Evolutionary conservation across 2,329 filamentous ascomycete genomes (phyloP), one percentile per base, ranked within the genome.

Genomic region (Fusarium nurragi): DNA sequence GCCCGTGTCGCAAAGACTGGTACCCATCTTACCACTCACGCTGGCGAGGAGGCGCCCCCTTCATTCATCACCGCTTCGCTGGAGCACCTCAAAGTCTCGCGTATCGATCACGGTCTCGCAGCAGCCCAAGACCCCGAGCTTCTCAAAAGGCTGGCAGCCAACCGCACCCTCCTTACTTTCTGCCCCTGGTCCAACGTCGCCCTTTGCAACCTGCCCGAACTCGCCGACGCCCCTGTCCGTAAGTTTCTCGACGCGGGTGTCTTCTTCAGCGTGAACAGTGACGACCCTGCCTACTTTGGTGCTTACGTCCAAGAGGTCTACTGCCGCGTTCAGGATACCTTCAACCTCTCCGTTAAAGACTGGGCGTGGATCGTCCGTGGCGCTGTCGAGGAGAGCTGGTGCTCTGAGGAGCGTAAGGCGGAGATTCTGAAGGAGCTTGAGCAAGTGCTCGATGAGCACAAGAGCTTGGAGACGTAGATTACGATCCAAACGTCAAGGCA

Each of bases 241-340:
- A 79, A 77, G 49, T 89, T 91, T 67, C 75, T 92, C 19, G 84
- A 90, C 37, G 79, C 79, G 7, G 86, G 88, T 1, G 86, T 92
- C 36, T 82, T 79, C 60, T 92, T 92, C 75, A 90, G 86, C 54
- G 86, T 93, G 74, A 92, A 92, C 76, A 90, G 87, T 66, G 90
- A 92, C 71, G 89, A 92, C 72, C 89, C 89, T 58, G 89, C 88
- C 12, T 92, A 92, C 72, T 93, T 94, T 77, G 89, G 90, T 4
- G 88, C 86, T 0, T 93, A 92, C 75, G 86, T 93, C 50, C 78
- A 90, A 48, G 89, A 91, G 69, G 93, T 93, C 67, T 93, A 73
- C 58, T 89, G 86, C 69, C 88, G 88, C 2, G 88, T 94, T 26
- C 90, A 94, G 75, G 88, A 92, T 38, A 86, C 88, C 1, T 92